Evolutionary conservation across 495 filamentous ascomycete species (phyloP), one percentile per base, ranked within the genome.

Genomic region (Lichina pygmaea): DNA sequence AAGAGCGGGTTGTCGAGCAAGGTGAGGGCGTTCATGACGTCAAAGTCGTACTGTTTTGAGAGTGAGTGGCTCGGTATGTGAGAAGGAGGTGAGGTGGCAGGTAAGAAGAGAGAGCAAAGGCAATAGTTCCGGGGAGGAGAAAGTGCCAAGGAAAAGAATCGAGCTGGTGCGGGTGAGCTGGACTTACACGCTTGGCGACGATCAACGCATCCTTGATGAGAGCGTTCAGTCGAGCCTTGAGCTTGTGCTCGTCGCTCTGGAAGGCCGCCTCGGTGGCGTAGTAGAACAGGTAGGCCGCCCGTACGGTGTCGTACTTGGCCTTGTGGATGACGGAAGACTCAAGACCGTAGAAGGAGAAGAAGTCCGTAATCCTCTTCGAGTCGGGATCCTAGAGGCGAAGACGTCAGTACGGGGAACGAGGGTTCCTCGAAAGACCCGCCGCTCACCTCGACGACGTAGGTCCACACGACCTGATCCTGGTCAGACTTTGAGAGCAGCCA

Each of bases 1-100:
- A 97, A 97, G 13, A 95, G 66, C 6, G 75, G 73, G 61, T 95
- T 97, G 56, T 97, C 89, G 53, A 92, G 71, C 33, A 92, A 65
- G 0, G 89, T 93, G 15, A 97, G 69, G 0, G 82, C 86, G 51
- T 97, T 97, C 66, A 94, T 92, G 38, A 97, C 89, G 57, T 97
- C 89, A 57, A 94, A 94, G 38, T 78, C 73, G 51, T 68, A 66
- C 66, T 78, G 38, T 7, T 17, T 9, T 24, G 31, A 16, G 16
- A 41, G 7, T 30, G 13, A 39, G 32, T 38, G n/a, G 33, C 2
- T 12, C 24, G 4, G 24, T 4, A 24, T 24, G 4, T 24, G 24
- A 24, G 2, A 24, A 24, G 24, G 24, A 24, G 24, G 24, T 24
- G 24, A 24, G 24, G 24, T 24, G 24, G 24, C 24, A 24, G 24